Base-by-base conservation (phyloP, 2,329 filamentous ascomycete genomes). In the Sporothrix brasiliensis region DNA sequence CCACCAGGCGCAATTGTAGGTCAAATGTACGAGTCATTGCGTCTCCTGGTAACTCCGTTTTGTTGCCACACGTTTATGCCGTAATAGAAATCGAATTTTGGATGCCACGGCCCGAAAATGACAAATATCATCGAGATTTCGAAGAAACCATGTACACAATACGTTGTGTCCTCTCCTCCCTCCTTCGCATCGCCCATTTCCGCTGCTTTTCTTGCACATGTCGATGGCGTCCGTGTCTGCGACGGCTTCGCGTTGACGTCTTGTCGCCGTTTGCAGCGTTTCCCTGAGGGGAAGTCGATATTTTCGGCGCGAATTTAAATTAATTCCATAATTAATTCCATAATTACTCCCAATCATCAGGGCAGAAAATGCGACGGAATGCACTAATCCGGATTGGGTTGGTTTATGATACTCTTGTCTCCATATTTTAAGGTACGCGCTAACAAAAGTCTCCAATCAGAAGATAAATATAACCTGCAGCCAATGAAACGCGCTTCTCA, bases 371-470 rank as follows among this genome's bases (percentile, higher is more conserved):
- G 58, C 58, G 39, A 63, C 58, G 39, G 58, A 27, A 9, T n/a
- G 39, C 41, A 30, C 44, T 52, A 52, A 9, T 52, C 13, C 47
- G 1, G 1, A 34, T 39, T 21, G 1, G 27, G 63, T 19, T 66
- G 52, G 66, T 6, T 3, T 5, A 4, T 6, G 3, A n/a, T 44
- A n/a, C 27, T 13, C 7, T 11, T 50, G 10, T 52, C 47, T 34
- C 47, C 63, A 66, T 66, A 66, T 21, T 52, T 52, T 66, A 66
- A 66, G 47, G 63, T 66, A 66, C 19, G 27, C 63, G 63, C 63
- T 66, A 66, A 10, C 1, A 14, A 16, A 50, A 39, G 27, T 39
- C 61, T 52, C 61, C 61, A 66, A 66, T 66, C 61, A 66, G 61
- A 66, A 52, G 44, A 65, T 65, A 65, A 66, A 66, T 34, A 66